Percentiles rank a stretch among this genome's conserved stretches.
Evolutionary conservation across 441 rosid species (phyloP).

Genomic region (Gossypium trilobum): DNA sequence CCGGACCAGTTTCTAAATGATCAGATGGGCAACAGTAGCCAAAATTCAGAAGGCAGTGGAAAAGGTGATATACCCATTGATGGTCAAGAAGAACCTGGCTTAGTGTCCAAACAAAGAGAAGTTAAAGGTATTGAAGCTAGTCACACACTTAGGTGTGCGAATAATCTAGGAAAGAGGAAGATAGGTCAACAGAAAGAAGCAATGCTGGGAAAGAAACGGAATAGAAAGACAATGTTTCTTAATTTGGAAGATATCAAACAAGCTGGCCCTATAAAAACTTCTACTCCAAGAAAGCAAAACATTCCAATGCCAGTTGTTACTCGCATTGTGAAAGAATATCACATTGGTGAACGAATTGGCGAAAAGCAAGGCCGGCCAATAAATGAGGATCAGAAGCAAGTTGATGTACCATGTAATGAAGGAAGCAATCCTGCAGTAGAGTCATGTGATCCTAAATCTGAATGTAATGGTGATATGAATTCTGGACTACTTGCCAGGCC

Average conservation of each 20-base stretch:
- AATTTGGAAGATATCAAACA: conserved; percentile 88
- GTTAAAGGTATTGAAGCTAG: conserved; percentile 73
- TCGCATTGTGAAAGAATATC: conserved; percentile 72
- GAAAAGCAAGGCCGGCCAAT: conserved; percentile 39
- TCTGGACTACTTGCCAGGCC: conserved; percentile 40
- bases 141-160: conserved; percentile 55
- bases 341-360: conserved; percentile 41
- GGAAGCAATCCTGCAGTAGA: conserved; percentile 37
- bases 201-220: conserved; percentile 93
- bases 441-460: conserved; percentile 44
- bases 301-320: conserved; percentile 42
- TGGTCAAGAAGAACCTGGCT: conserved; percentile 41
- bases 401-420: conserved; percentile 41
- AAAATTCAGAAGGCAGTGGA: conserved; percentile 37
- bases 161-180: conserved; percentile 69
- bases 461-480: conserved; percentile 55
- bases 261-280: conserved; percentile 59
- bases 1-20: conserved; percentile 33
- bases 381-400: conserved; percentile 54
- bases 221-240: conserved; percentile 83
- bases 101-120: conserved; percentile 53
- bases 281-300: conserved; percentile 72
- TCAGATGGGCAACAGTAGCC: conserved; percentile 32
- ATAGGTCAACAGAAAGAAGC: conserved; percentile 85
- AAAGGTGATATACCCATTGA: conserved; percentile 34